These are phyloP conservation scores for Rhodamnia argentea DNA, from an alignment of 345 rosid genomes.

Conservation along the genomic window DNA sequence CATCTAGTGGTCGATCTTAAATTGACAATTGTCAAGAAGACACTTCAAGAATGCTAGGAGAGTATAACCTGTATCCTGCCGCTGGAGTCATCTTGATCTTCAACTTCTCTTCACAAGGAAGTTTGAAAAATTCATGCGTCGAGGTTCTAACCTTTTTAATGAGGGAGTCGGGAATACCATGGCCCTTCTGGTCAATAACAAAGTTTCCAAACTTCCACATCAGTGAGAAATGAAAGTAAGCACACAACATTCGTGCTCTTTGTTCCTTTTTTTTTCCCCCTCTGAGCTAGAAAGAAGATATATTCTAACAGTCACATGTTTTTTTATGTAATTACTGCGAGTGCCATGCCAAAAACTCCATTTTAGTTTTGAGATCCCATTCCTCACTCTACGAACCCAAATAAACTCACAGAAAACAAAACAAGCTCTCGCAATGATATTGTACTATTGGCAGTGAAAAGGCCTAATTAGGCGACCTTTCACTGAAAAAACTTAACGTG, in stretches of 20 bases:
- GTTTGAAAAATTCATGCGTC: conserved; percentile 42
- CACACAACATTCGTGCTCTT: background rate
- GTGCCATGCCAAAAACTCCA: background rate
- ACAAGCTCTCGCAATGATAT: background rate
- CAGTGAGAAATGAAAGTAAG: background rate
- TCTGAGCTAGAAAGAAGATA: background rate
- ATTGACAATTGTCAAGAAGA: background rate
- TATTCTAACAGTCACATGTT: background rate
- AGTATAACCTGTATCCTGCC: conserved; percentile 63
- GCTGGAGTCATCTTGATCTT: conserved; percentile 66
- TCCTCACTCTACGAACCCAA: background rate
- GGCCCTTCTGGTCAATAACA: conserved; percentile 49
- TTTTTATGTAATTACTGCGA: background rate
- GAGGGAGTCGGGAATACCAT: conserved; percentile 60
- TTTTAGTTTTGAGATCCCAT: background rate
- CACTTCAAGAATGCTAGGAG: background rate
- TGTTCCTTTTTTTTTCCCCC: background rate
- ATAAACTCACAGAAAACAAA: background rate
- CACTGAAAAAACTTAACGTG: background rate
- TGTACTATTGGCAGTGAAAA: background rate
- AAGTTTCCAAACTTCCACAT: background rate
- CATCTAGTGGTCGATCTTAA: background rate
- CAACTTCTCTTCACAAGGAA: conserved; percentile 52
- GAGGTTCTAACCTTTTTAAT: conserved; percentile 36
- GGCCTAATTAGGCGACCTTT: background rate